Evolutionary conservation across 2,329 filamentous ascomycete genomes (phyloP), one percentile per base, ranked within the genome.

Genomic region (Xylaria polymorpha): DNA sequence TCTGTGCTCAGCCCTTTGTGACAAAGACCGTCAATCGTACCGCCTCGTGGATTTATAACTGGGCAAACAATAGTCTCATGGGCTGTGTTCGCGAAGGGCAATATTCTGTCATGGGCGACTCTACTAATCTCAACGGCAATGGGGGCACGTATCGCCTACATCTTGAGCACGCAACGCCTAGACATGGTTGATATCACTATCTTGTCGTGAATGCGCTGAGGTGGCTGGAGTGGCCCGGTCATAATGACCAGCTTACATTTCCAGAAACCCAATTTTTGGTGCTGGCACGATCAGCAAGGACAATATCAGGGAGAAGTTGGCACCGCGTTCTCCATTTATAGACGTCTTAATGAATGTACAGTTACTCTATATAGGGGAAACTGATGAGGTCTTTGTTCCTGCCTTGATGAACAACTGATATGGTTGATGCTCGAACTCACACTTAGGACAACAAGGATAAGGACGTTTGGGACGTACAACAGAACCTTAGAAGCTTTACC

Each of bases 1-100:
- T 78, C 66, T 78, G 76, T 51, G 75, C 76, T 9, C 72, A 74
- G 53, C 75, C 73, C 10, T 77, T 72, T 29, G 66, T 76, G 43
- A 37, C 55, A n/a, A 72, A 63, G 32, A 69, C 73, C 1, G 69
- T 77, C 71, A 77, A 74, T n/a, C 71, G 74, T 32, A 75, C 75
- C 12, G 75, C 74, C 14, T 69, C 70, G 18, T 78, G 76, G 76
- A 53, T 77, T 43, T 69, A 72, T 32, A 69, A 66, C 14, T 78
- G 75, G 65, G 68, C 74, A 18, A 68, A 73, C 56, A 71, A 61
- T 48, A 70, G 70, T 4, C 66, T 78, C 22, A 70, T 78, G 41
- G 67, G 60, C 50, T 78, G 76, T 55, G 66, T 77, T 15, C 44
- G 59, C 22, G 62, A 60, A 14, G 75, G 74, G 3, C 70, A 74